Conservation (phyloP, 2,329 filamentous ascomycete species). For the Cladophialophora psammophila region DNA sequence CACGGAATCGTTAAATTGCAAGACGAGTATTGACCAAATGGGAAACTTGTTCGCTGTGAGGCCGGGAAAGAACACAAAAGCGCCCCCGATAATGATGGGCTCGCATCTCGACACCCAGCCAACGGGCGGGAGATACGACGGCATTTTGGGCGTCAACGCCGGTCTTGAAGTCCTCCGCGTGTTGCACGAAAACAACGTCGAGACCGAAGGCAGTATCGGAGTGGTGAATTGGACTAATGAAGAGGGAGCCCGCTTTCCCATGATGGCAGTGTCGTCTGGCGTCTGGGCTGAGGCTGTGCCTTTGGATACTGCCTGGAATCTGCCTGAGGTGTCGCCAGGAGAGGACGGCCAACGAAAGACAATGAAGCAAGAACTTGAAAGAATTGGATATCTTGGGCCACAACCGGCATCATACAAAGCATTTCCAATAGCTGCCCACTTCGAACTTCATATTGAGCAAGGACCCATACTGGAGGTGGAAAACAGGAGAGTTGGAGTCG, state of each 20-base stretch:
- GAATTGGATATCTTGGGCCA: conserved; percentile 73
- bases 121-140: conserved; percentile 72
- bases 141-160: conserved; percentile 76
- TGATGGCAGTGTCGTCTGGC: conserved; percentile 75
- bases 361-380: conserved; percentile 72
- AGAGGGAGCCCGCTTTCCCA: conserved; percentile 81
- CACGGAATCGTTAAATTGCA: conserved; percentile 69
- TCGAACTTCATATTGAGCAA: conserved; percentile 87
- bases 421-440: conserved; percentile 76
- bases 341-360: conserved; percentile 50
- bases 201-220: conserved; percentile 75
- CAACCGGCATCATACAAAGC: conserved; percentile 63
- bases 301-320: conserved; percentile 66
- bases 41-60: conserved; percentile 81
- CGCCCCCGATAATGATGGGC: conserved; percentile 71
- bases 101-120: conserved; percentile 66
- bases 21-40: conserved; percentile 74
- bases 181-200: conserved; percentile 70
- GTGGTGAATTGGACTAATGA: conserved; percentile 85
- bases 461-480: conserved; percentile 76
- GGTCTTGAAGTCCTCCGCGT: conserved; percentile 75
- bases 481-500: conserved; percentile 71
- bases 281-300: conserved; percentile 77
- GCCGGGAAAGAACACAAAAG: conserved; percentile 64
- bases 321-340: conserved; percentile 65